Conservation (phyloP, 75 land plant genomes). For the Isoetes taiwanensis region DNA sequence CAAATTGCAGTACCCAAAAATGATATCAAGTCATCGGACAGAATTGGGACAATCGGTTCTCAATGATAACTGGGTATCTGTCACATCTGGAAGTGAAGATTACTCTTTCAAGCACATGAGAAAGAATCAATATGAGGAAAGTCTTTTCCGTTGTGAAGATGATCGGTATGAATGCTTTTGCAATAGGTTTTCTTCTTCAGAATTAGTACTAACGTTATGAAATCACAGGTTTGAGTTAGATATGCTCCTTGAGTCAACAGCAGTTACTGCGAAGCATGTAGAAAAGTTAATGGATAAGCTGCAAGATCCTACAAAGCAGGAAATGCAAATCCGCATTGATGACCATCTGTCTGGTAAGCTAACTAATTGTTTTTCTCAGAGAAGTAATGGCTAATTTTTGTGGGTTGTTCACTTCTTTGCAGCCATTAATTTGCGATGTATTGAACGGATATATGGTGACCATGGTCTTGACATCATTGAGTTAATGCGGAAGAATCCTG, state of each 20-base stretch:
- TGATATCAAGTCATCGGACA: constrained; percentile 18
- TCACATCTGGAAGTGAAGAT: constrained; percentile 17
- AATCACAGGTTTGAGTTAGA: constrained; percentile 15
- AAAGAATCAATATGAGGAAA: constrained; percentile 13
- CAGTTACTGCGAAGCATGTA: constrained; percentile 9
- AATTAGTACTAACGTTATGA: neutral
- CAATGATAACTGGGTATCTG: constrained; percentile 11
- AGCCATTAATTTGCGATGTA: constrained; percentile 11
- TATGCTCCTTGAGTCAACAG: constrained; percentile 15
- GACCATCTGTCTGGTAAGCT: constrained; percentile 11
- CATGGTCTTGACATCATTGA: constrained; percentile 12
- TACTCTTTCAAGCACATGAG: constrained; percentile 14
- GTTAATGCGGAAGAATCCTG: constrained; percentile 5
- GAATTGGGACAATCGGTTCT: neutral
- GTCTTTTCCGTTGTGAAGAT: constrained; percentile 22
- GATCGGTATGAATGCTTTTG: constrained; percentile 6
- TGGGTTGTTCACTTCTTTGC: neutral
- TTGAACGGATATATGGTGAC: constrained; percentile 22
- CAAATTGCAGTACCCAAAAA: constrained; percentile 10
- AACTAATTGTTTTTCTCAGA: neutral
- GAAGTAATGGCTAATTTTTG: neutral
- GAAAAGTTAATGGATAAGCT: constrained; percentile 10
- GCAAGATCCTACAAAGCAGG: constrained; percentile 2
- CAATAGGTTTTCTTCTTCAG: neutral
- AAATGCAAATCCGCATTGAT: constrained; percentile 7